Evolutionary conservation across 495 filamentous ascomycete genomes (phyloP).

Genomic region (Xylaria flabelliformis): DNA sequence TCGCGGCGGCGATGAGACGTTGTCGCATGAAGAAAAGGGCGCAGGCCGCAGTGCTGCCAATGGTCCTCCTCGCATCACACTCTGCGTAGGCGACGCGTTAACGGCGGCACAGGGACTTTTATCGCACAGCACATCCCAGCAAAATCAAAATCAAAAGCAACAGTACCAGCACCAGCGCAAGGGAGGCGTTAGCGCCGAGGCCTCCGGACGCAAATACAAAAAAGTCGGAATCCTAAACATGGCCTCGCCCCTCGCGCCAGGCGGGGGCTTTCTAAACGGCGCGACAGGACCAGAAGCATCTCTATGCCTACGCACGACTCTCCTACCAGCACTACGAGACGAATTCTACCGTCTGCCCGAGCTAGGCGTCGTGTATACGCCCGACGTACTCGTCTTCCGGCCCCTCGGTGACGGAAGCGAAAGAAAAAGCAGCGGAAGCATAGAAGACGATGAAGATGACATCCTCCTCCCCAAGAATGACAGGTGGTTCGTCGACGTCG

Average conservation of each 20-base stretch:
- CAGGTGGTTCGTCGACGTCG: constrained; percentile 60
- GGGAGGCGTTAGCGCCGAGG: neutral
- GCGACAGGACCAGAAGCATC: constrained; percentile 69
- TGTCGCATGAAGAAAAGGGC: neutral
- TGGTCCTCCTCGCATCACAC: constrained; percentile 42
- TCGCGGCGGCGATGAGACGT: neutral
- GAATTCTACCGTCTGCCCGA: constrained; percentile 63
- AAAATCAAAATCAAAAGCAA: neutral
- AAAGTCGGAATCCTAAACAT: constrained; percentile 65
- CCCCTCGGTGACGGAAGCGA: no score
- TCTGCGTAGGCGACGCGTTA: constrained; percentile 55
- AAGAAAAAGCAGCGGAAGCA: no score
- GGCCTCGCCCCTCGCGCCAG: constrained; percentile 61
- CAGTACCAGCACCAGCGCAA: neutral
- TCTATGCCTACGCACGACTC: constrained; percentile 67
- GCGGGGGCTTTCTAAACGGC: constrained; percentile 66
- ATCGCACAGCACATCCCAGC: constrained; percentile 31
- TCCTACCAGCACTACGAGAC: constrained; percentile 60
- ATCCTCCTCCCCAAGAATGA: constrained; percentile 41
- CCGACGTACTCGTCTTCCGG: constrained; percentile 47
- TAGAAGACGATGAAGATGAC: constrained; percentile 40
- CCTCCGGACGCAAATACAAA: constrained; percentile 40
- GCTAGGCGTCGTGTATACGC: constrained; percentile 63
- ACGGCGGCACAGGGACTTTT: constrained; percentile 49
- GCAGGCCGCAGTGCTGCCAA: neutral